These are phyloP conservation scores for Rhodotorula sphaerocarpa DNA, from an alignment of 768 basidiomycete genomes.

Conservation along the genomic window DNA sequence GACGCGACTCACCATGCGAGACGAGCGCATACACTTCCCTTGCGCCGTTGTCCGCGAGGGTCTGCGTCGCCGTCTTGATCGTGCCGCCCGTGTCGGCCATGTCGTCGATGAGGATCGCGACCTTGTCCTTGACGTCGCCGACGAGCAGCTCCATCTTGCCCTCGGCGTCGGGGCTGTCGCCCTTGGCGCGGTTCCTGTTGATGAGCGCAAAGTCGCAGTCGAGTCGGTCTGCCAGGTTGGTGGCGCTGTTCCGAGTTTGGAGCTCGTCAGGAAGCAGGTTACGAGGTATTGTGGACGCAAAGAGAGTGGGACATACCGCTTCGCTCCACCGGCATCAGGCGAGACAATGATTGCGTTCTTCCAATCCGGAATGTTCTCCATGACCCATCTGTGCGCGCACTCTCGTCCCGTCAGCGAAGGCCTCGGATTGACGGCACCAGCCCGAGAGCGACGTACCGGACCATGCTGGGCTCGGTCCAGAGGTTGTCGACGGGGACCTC, in stretches of 20 bases:
- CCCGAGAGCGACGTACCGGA: constrained; percentile 47
- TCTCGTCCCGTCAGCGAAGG: no score
- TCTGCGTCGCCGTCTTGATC: constrained; percentile 70
- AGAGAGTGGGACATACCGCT: constrained; percentile 58
- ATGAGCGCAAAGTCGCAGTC: constrained; percentile 92
- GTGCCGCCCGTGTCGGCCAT: constrained; percentile 96
- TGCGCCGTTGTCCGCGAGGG: constrained; percentile 83
- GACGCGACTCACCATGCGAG: constrained; percentile 64
- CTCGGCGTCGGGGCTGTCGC: constrained; percentile 42
- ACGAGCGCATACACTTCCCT: constrained; percentile 76
- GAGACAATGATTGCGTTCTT: constrained; percentile 81
- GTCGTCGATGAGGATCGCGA: constrained; percentile 90
- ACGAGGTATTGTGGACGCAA: background rate
- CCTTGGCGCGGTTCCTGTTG: constrained; percentile 70
- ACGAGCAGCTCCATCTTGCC: constrained; percentile 77
- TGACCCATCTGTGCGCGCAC: constrained; percentile 57
- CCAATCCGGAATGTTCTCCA: constrained; percentile 76
- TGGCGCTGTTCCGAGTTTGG: constrained; percentile 53
- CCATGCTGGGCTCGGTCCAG: constrained; percentile 90
- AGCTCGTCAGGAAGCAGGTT: background rate
- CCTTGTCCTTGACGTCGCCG: constrained; percentile 87
- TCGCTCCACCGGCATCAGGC: constrained; percentile 97
- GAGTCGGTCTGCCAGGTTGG: constrained; percentile 89
- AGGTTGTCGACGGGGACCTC: constrained; percentile 97
- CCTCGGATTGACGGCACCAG: no score